Percentiles rank a stretch among this genome's conserved stretches.
These are phyloP conservation scores for Crithidia bombi DNA, from an alignment of 208 protist genomes.

Conservation along the genomic window DNA sequence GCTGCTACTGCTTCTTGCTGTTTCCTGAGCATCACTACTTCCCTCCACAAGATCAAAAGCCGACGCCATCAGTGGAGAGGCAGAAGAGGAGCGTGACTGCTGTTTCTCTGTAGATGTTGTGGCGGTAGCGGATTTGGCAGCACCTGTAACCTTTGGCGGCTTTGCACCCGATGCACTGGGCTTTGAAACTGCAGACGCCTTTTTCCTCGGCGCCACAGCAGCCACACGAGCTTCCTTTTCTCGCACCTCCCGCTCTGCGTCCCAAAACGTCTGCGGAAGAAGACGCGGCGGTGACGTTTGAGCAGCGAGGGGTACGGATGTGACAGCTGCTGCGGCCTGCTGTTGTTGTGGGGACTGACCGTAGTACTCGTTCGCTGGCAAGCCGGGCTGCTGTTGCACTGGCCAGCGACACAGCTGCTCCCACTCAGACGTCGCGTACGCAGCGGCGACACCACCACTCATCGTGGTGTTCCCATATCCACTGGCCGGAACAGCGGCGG, in stretches of 20 bases:
- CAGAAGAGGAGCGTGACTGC: background rate
- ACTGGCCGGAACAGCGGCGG: background rate
- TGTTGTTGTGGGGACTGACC: background rate
- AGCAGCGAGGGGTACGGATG: background rate
- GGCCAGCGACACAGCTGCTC: constrained; percentile 1
- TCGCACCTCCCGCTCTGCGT: constrained; percentile 12
- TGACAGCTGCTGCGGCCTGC: background rate
- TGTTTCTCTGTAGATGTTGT: background rate
- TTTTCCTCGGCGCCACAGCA: background rate
- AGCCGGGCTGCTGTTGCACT: background rate
- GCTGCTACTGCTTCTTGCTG: background rate
- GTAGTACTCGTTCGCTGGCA: constrained; percentile 14
- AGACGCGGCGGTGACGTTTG: background rate
- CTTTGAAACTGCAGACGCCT: background rate
- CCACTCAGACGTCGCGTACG: background rate
- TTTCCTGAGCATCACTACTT: background rate
- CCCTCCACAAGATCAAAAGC: constrained; percentile 6
- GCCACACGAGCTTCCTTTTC: background rate
- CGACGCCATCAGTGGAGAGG: background rate
- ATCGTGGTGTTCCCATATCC: background rate
- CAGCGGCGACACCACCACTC: background rate
- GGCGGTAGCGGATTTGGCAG: background rate
- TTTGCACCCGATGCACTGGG: background rate
- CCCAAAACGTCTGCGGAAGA: constrained; percentile 12
- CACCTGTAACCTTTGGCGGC: background rate